A percentile compares a stretch with the other conserved stretches of the same genome.
These are phyloP conservation scores for Adansonia digitata DNA, from an alignment of 345 rosid species.

Conservation along the genomic window DNA sequence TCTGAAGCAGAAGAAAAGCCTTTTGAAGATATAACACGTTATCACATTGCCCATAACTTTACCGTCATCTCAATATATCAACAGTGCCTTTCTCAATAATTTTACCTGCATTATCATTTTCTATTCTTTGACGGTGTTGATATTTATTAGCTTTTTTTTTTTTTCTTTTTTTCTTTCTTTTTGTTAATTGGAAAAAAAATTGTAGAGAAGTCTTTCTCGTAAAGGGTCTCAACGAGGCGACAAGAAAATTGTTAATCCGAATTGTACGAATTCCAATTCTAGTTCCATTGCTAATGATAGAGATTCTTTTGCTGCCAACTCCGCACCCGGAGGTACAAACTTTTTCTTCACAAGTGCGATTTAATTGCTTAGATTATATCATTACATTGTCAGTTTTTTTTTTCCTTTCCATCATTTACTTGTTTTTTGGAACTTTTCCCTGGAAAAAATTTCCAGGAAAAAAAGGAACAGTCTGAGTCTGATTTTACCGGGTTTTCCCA, in stretches of 20 bases:
- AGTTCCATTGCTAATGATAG: conserved; percentile 39
- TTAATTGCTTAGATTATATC: background rate
- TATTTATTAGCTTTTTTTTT: background rate
- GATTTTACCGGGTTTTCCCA: background rate
- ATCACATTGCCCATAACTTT: background rate
- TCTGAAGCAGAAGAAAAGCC: background rate
- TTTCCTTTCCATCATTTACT: too few species aligned
- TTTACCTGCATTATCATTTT: background rate
- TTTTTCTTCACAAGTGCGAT: background rate
- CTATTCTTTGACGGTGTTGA: too few species aligned
- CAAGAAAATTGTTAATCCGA: conserved; percentile 30
- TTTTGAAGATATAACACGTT: conserved; percentile 6
- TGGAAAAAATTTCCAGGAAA: background rate
- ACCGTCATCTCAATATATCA: conserved; percentile 12
- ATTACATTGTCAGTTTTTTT: background rate
- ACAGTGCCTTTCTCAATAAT: conserved; percentile 15
- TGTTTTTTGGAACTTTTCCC: background rate
- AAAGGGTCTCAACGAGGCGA: conserved; percentile 62
- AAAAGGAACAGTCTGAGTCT: background rate
- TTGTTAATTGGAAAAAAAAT: conserved; percentile 14
- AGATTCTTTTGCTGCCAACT: conserved; percentile 33
- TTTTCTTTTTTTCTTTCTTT: background rate
- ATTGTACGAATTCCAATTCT: conserved; percentile 17
- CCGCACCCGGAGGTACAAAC: conserved; percentile 53
- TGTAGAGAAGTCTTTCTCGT: conserved; percentile 74